phyloP scores from a whole-genome alignment of 2,329 filamentous ascomycete species.

The Colletotrichum sojae region DNA sequence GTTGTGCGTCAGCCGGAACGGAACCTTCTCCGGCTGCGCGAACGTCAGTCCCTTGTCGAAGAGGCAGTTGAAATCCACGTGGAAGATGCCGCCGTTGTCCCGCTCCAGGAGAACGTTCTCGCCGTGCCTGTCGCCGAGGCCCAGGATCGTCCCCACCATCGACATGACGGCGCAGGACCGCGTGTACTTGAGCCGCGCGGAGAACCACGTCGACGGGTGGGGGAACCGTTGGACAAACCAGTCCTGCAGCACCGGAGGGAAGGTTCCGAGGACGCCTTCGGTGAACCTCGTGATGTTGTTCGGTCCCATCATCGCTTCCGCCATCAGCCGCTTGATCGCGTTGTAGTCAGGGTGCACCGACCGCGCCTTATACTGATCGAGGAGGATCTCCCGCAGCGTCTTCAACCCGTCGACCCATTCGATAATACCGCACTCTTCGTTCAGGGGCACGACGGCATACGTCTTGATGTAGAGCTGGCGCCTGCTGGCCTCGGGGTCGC shows the following conservation, averaged over 20 bases:
- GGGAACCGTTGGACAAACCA: constrained; percentile 98
- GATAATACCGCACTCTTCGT: constrained; percentile 97
- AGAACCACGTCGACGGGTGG: constrained; percentile 92
- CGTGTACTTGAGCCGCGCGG: constrained; percentile 89
- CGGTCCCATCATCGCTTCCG: constrained; percentile 70
- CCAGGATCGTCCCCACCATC: constrained; percentile 97
- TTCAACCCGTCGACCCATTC: constrained; percentile 99
- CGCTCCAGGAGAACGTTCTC: constrained; percentile 98
- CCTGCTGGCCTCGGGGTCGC: constrained; percentile 90
- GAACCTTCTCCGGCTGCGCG: constrained; percentile 92
- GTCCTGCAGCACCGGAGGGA: constrained; percentile 87
- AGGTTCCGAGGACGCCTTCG: constrained; percentile 73
- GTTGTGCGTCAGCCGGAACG: constrained; percentile 97
- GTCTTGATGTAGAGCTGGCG: constrained; percentile 96
- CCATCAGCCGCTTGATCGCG: constrained; percentile 75
- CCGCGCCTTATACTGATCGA: constrained; percentile 82
- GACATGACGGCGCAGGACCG: constrained; percentile 98
- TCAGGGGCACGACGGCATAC: constrained; percentile 95
- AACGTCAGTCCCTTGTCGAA: constrained; percentile 99
- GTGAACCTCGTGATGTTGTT: constrained; percentile 80
- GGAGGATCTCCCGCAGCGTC: constrained; percentile 91
- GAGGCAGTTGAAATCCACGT: constrained; percentile 99
- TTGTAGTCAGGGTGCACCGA: constrained; percentile 79
- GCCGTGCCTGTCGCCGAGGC: constrained; percentile 93
- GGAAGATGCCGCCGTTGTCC: constrained; percentile 92